Evolutionary conservation across 495 filamentous ascomycete species (phyloP), one percentile per base, ranked within the genome.

Genomic region (Aspergillus carlsbadensis): DNA sequence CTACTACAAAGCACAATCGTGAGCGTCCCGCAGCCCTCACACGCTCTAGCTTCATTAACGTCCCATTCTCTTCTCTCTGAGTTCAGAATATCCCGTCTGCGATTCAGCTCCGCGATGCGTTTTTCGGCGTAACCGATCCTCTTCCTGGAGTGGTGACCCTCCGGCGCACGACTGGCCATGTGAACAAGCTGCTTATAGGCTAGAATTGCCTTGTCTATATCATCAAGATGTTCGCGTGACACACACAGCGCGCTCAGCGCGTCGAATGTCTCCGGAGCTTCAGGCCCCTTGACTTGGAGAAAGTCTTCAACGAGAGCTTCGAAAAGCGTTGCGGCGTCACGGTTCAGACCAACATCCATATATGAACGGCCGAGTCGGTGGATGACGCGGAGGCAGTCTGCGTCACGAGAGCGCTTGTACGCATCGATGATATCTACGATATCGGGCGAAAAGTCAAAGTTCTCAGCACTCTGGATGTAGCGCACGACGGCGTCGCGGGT

Each of bases 391-490:
- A 69, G 62, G 17, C 59, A 59, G 21, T 69, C 66, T 2, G 57
- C 33, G 11, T 64, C 60, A 10, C 54, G 60, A 20, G 64, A 67
- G 6, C 56, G 57, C 44, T 64, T 63, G 43, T 69, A 71, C 3
- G 58, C 42, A 14, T 67, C 64, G 8, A 71, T 57, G 13, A 65
- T 61, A 10, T 63, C 57, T 48, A 62, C 58, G 42, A 71, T 62
- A 14, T 71, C 66, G 3, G 55, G 11, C 2, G 68, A 62, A 24
- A 71, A 71, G 50, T 71, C 68, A 34, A 69, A 67, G 46, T 66
- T 67, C 3, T 66, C 63, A 1, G 68, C 60, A 41, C 56, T 56
- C 14, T 67, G 60, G 1, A 71, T 42, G 44, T 69, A 71, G 20
- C 65, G 57, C 5, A 67, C 56, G 5, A 70, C 57, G 0, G 56